Evolutionary conservation across 805 yeast species (phyloP).

Genomic region (Yamadazyma paraphyllophila): DNA sequence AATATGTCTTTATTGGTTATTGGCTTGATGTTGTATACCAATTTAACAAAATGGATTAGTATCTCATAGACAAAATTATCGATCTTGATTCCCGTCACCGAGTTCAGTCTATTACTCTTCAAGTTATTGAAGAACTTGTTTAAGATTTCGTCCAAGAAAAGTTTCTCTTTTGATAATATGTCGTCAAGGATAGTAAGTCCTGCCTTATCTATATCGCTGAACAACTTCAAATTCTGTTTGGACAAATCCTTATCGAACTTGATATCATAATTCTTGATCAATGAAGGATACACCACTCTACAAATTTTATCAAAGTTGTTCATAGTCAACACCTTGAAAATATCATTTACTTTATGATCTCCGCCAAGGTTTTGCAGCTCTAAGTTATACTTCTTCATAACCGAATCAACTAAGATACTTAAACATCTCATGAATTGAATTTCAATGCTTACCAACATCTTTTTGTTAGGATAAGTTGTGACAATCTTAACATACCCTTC

Average conservation of each 20-base stretch:
- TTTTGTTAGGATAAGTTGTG: slow-evolving; percentile 37
- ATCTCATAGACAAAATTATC: slow-evolving; percentile 41
- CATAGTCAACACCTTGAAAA: slow-evolving; percentile 42
- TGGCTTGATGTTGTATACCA: slow-evolving; percentile 40
- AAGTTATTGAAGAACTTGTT: slow-evolving; percentile 22
- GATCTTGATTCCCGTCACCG: slow-evolving; percentile 19
- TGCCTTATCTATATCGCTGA: slow-evolving; percentile 42
- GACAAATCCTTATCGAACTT: slow-evolving; percentile 35
- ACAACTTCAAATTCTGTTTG: slow-evolving; percentile 37
- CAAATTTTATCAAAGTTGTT: slow-evolving; percentile 41
- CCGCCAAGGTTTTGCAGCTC: slow-evolving; percentile 17
- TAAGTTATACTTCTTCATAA: slow-evolving; percentile 36
- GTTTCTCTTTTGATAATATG: slow-evolving; percentile 35
- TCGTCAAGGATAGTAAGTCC: slow-evolving; percentile 39
- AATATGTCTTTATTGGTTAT: slow-evolving; percentile 37
- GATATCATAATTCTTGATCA: slow-evolving; percentile 32
- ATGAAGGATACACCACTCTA: slow-evolving; percentile 27
- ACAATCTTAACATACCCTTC: slow-evolving; percentile 28
- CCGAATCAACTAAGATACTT: slow-evolving; percentile 39
- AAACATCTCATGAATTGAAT: slow-evolving; percentile 45
- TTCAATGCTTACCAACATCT: slow-evolving; percentile 40
- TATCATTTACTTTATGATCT: slow-evolving; percentile 21
- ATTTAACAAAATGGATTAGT: slow-evolving; percentile 40
- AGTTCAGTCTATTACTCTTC: slow-evolving; percentile 4
- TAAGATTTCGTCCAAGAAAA: slow-evolving; percentile 29